Base-by-base conservation (phyloP, 768 basidiomycete genomes). In the Pleurotus cornucopiae region DNA sequence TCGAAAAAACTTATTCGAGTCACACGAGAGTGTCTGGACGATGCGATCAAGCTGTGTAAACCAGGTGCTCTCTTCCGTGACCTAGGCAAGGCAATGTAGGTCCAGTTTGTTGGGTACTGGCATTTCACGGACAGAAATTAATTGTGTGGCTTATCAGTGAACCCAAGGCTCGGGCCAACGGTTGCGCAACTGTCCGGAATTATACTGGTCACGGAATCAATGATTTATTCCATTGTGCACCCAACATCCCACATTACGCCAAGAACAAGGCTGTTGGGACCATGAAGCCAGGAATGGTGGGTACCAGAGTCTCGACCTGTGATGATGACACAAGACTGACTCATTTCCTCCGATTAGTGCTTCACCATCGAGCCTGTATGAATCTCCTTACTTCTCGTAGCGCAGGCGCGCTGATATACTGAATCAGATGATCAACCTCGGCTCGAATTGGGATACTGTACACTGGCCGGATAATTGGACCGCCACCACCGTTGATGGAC, bases 381-480 rank as follows among this genome's bases (percentile, higher is more conserved):
- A 56, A 37, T 4, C 7, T 52, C 55, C 62, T 57, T 12, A 20
- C 34, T 40, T 25, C 13, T 43, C 16, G 43, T 34, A 37, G 18
- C 49, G 58, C 46, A 56, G 39, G 40, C 57, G 45, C 51, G 18
- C 53, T 55, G 16, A 60, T 23, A 30, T 39, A 37, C 9, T 34
- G 21, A 14, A 59, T 51, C 69, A 96, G 83, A 98, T 98, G 95
- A 86, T 97, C 61, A 98, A 98, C 69, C 69, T 92, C 16, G 95
- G 95, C 4, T 77, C 79, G 51, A 83, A 77, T 60, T 89, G 88
- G 85, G 82, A 82, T 26, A 82, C 84, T 54, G 76, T 86, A 18
- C 91, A 94, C 67, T 94, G 94, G 94, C 88, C 88, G 30, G 94
- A 96, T 69, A 87, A 93, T 66, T 98, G 96, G 96, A 98, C 96